Evolutionary conservation across 331 rosid species (phyloP), one percentile per base, ranked within the genome.

Genomic region (Phaseolus coccineus): DNA sequence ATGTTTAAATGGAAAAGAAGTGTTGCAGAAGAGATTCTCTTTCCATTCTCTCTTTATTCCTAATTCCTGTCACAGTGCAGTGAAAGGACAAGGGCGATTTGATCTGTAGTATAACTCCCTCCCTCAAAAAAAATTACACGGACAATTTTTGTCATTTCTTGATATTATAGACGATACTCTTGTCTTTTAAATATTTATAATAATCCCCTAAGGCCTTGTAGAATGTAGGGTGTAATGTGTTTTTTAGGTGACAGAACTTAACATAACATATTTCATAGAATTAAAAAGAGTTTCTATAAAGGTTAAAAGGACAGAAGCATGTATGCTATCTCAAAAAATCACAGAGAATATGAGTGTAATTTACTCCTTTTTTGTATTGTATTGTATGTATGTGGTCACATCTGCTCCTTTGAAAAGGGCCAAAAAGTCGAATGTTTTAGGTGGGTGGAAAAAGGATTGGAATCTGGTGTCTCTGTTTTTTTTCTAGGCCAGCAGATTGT

Each of bases 361-460:
- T 50, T 50, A 6, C 25, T 6, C 10, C 3, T 55, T 55, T 39
- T n/a, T 39, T 66, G 22, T 19, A 19, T 8, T 68, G 55, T 25
- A 24, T 68, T 33, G 58, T 73, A n/a, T 46, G 15, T 6, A 80
- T 53, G 62, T 67, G 77, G 91, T 89, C 92, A 78, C 87, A 80
- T 89, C 87, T 76, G 22, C 71, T 85, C 75, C 82, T 86, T 84
- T 83, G 77, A 51, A 71, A 88, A 77, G 64, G 73, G 76, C 33
- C 66, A 48, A 77, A 83, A 77, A 40, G 79, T 68, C 56, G 64
- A 68, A 70, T 77, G 81, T 75, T 56, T 79, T 84, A 61, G 82
- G 84, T 86, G 85, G 77, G 87, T 88, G 90, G 86, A 80, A 67
- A 33, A 77, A 72, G 89, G 86, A 87, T 84, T 89, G 67, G 91